Evolutionary conservation across 805 yeast species (phyloP), one percentile per base, ranked within the genome.

Genomic region (Candida multigemmis): DNA sequence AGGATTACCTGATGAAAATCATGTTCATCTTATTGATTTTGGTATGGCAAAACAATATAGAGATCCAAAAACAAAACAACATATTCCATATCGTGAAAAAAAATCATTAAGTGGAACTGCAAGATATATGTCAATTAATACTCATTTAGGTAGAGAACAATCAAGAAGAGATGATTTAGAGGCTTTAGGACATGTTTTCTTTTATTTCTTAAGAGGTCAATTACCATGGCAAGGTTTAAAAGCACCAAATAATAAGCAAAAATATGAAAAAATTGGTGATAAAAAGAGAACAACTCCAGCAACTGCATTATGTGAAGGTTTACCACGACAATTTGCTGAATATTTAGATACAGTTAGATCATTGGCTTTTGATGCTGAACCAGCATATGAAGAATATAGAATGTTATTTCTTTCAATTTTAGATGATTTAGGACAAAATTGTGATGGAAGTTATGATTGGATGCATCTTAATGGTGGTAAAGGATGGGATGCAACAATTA

Each of bases 41-140:
- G 98, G 98, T 37, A 91, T 91, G 97, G 97, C 97, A 16, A 91
- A 91, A 56, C 93, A 84, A 48, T 91, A 87, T 58, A 75, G 97
- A 50, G 98, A 91, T 60, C 96, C 97, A 28, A 81, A 84, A 54
- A 80, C 97, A 8, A 85, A 85, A 48, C 81, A 79, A 48, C 98
- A 91, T 56, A 91, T 91, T 39, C 97, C 98, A 17, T 91, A 87
- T 56, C 71, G 97, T 44, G 98, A 91, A 54, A 84, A 87, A 54
- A 91, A 91, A 58, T 84, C 95, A 4, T 64, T 91, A 38, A 81
- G 94, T 53, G 98, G 98, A 26, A 91, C 98, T 3, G 98, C 97
- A n/a, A 69, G 98, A 45, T 91, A 91, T 60, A 91, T 91, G 96
- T 80, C 94, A 16, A 87, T 91, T 40, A 91, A 91, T 60, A 91